Evolutionary conservation across 768 basidiomycete species (phyloP).

Genomic region (Boletus subcaerulescens): DNA sequence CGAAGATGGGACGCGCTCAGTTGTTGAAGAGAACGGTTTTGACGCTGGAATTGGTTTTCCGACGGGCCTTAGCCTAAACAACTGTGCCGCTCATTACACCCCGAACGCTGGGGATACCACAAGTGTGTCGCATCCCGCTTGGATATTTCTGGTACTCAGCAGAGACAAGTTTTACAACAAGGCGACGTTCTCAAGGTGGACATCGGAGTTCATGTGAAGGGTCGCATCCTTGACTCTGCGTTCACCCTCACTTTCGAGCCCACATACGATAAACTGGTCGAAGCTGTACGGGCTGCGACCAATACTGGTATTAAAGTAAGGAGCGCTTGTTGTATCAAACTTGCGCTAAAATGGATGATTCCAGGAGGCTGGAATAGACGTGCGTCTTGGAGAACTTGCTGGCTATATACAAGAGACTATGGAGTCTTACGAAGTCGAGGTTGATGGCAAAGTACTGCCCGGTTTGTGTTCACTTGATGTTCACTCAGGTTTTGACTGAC

Average conservation of each 20-base stretch:
- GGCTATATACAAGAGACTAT: slow-evolving; percentile 96
- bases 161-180: slow-evolving; percentile 62
- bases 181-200: slow-evolving; percentile 96
- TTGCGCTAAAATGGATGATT: slow-evolving; percentile 3
- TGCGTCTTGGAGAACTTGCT: slow-evolving; percentile 87
- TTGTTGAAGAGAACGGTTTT: slow-evolving; percentile 89
- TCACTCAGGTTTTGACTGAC: background rate
- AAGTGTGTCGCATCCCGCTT: slow-evolving; percentile 44
- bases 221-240: slow-evolving; percentile 93
- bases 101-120: slow-evolving; percentile 91
- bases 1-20: slow-evolving; percentile 85
- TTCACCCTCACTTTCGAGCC: slow-evolving; percentile 91
- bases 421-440: slow-evolving; percentile 97
- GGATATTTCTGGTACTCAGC: slow-evolving; percentile 6
- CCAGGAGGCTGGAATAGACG: slow-evolving; percentile 96
- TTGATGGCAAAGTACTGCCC: slow-evolving; percentile 77
- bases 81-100: slow-evolving; percentile 95
- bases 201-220: slow-evolving; percentile 95
- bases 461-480: slow-evolving; percentile 42
- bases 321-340: background rate
- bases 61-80: slow-evolving; percentile 89
- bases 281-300: slow-evolving; percentile 93
- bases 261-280: slow-evolving; percentile 83
- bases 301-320: slow-evolving; percentile 84
- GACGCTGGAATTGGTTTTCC: slow-evolving; percentile 93